Base-by-base conservation (phyloP, 148 eudicot genomes). In the Chenopodium suecicum region DNA sequence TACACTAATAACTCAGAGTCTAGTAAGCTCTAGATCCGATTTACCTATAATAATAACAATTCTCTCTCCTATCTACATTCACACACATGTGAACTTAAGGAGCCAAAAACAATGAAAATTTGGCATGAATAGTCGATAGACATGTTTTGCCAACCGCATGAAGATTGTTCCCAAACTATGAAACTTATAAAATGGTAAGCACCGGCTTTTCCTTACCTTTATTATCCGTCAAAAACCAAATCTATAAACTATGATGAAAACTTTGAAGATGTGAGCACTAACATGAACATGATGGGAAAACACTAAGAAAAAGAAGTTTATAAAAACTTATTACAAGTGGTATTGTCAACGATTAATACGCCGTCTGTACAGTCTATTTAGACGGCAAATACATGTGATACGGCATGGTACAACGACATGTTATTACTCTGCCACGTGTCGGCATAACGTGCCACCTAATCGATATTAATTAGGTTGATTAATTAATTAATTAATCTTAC, bases 371-470 rank as follows among this genome's bases (percentile, higher is more conserved):
- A 70, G 73, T 70, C 73, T 70, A 34, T 50, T 73, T 19, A 74
- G 72, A 67, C 69, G 80, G 78, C 79, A 56, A n/a, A 32, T 14
- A 62, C 85, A 83, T 78, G 85, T 78, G 78, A 73, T 14, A 19
- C 69, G 56, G 77, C 60, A 70, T 60, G 82, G 50, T 32, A 12
- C 60, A 56, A 17, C 62, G 17, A 14, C 1, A 80, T 1, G 17
- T 27, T 6, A 32, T 0, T 11, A 14, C 19, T 31, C 31, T 64
- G 78, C 83, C 78, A 65, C 58, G 77, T 73, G 82, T 46, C 31
- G 29, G 12, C 32, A 1, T 25, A 74, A 73, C 46, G 8, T 74
- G 83, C 63, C 73, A 41, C 41, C 78, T 66, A 66, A 66, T 52
- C 65, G 63, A 60, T 62, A 12, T 20, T 22, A 46, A 32, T 34